Evolutionary conservation across 805 yeast genomes (phyloP), one percentile per base, ranked within the genome.

Genomic region (Brettanomyces naardenensis): DNA sequence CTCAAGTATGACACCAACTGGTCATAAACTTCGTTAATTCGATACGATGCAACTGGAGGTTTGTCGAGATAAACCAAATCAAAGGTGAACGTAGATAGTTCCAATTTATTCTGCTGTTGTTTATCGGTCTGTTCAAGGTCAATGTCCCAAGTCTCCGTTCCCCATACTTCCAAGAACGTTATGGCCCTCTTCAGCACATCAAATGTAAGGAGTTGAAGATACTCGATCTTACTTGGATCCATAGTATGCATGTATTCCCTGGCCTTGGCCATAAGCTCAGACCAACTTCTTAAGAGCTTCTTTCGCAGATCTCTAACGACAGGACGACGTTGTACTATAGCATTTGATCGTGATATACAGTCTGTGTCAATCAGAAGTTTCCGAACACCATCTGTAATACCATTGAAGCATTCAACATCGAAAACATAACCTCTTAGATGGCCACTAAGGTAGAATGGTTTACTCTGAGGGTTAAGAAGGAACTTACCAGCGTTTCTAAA

Each of bases 201-300:
- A 47, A 73, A 77, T 1, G 80, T 72, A 68, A 83, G 64, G 31
- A 76, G 52, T 29, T 79, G 78, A 43, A 84, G 59, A 4, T 75
- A 73, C 46, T 76, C 80, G 41, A 84, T 68, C 47, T 80, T 78
- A 26, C 67, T 64, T 19, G 64, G 61, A 37, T 70, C 73, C 20
- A 76, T 65, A 0, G 88, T 78, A 31, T 80, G 77, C 51, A 79
- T 75, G 49, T 74, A 81, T 28, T 80, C 83, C 44, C 80, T 82
- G 1, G 90, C 89, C 50, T 80, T 81, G 28, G 76, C 69, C 78
- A 82, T 79, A 29, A 84, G 62, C 37, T 76, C 78, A 45, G 83
- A 82, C 95, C 94, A 84, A 52, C 81, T 89, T 2, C 89, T 80
- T 23, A 84, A 66, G 39, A 84, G 58, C 28, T 76, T 68, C 55